Conservation (phyloP, 345 rosid species). For the Theobroma cacao region DNA sequence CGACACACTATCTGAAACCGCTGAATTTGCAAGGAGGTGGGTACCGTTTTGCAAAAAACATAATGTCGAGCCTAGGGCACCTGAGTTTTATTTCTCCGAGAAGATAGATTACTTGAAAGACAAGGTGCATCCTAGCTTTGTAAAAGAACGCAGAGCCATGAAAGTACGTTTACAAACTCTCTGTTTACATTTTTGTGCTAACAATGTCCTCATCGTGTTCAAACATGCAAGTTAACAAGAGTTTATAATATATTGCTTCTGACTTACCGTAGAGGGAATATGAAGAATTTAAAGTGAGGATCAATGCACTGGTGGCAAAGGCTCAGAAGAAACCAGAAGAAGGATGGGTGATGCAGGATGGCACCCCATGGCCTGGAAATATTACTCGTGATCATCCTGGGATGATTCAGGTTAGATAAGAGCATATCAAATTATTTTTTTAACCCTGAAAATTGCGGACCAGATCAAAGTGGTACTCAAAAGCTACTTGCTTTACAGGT, state of each 20-base stretch:
- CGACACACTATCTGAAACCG: constrained; percentile 81
- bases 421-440: not conserved
- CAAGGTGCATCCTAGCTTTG: constrained; percentile 89
- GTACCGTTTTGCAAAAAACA: constrained; percentile 92
- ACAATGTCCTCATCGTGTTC: not conserved
- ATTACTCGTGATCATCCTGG: constrained; percentile 99
- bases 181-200: not conserved
- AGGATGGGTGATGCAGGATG: constrained; percentile 99
- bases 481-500: constrained; percentile 46
- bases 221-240: not conserved
- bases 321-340: constrained; percentile 98
- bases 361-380: constrained; percentile 99
- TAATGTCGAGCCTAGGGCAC: constrained; percentile 85
- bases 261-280: constrained; percentile 73
- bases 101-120: constrained; percentile 95
- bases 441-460: not conserved
- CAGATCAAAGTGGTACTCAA: not conserved
- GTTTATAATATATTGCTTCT: not conserved
- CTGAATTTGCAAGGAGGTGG: constrained; percentile 98
- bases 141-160: constrained; percentile 98
- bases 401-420: constrained; percentile 79
- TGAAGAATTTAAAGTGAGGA: constrained; percentile 94
- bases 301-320: constrained; percentile 85
- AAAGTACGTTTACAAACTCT: constrained; percentile 48
- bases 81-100: constrained; percentile 87